Evolutionary conservation across 305 asterid genomes (phyloP), one percentile per base, ranked within the genome.

Genomic region (Fraxinus paxiana): DNA sequence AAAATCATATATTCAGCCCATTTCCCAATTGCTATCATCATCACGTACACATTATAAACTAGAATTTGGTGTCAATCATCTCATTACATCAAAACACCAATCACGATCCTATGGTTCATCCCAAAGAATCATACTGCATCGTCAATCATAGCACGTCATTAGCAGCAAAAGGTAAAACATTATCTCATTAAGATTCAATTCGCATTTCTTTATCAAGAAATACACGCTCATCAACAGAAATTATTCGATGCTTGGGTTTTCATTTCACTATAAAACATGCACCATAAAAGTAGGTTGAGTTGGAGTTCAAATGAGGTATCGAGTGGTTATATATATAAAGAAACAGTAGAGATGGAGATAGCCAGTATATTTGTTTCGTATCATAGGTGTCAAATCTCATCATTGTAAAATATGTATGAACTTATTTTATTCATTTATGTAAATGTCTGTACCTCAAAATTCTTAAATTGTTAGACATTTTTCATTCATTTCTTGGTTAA

Each of bases 281-380:
- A 51, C 8, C 9, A n/a, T 43, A 43, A 43, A 43, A 43, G 54
- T 9, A 37, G 24, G 17, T 77, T 1, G 77, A 77, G 30, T 65
- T 20, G 78, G 80, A 70, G 80, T 82, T 71, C 75, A 22, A 69
- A 38, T 65, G 70, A 18, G 67, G 61, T 35, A 72, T 54, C 1
- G 10, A 59, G 56, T 4, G 77, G 12, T 81, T 28, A 24, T 76
- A 38, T 78, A 33, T 74, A 38, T 8, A 22, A 15, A 37, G 77
- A 35, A 63, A 15, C 38, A 37, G 77, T 73, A 73, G 80, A 73
- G 80, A 61, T 77, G 74, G 82, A 80, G 77, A 41, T 56, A 3
- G 73, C 10, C 17, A 51, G 84, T 85, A 5, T 78, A 41, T 54
- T 70, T 67, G 63, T 51, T 51, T 51, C 22, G 2, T 12, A 43